Evolutionary conservation across 2,329 filamentous ascomycete species (phyloP).

Genomic region (Coniochaeta sp.): DNA sequence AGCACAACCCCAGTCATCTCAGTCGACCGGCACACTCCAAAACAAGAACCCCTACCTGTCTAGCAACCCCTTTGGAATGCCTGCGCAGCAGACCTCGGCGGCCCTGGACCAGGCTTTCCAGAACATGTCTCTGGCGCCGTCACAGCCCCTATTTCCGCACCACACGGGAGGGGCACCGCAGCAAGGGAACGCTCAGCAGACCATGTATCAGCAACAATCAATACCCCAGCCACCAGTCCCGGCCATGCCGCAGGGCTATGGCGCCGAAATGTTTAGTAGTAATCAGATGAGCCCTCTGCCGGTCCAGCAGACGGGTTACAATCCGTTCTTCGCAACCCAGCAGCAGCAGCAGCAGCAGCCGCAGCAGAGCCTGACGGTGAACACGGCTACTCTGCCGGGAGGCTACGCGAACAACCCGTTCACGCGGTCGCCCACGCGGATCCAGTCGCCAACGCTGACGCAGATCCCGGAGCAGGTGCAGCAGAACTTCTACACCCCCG

Average conservation of each 20-base stretch:
- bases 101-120: conserved; percentile 65
- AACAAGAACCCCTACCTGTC: conserved; percentile 51
- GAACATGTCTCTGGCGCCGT: conserved; percentile 56
- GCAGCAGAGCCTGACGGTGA: conserved; percentile 30
- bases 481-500: conserved; percentile 7
- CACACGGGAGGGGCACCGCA: conserved; percentile 54
- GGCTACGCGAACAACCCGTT: conserved; percentile 39
- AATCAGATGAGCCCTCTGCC: conserved; percentile 35
- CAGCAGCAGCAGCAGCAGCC: conserved; percentile 23
- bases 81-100: conserved; percentile 31
- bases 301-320: conserved; percentile 36
- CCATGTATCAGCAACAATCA: conserved; percentile 35
- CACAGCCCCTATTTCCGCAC: conserved; percentile 61
- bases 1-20: conserved; percentile 53
- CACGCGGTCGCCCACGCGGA: conserved; percentile 38
- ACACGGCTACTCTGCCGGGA: conserved; percentile 26
- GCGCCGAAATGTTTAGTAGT: conserved; percentile 32
- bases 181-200: conserved; percentile 20
- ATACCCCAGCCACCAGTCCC: conserved; percentile 28
- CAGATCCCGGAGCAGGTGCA: conserved; percentile 48
- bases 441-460: conserved; percentile 40
- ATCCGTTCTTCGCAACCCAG: conserved; percentile 41
- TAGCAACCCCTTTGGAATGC: conserved; percentile 64
- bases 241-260: conserved; percentile 31
- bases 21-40: conserved; percentile 55